These are phyloP conservation scores for Berkeleyomyces rouxiae DNA, from an alignment of 2,329 filamentous ascomycete species.

Conservation along the genomic window DNA sequence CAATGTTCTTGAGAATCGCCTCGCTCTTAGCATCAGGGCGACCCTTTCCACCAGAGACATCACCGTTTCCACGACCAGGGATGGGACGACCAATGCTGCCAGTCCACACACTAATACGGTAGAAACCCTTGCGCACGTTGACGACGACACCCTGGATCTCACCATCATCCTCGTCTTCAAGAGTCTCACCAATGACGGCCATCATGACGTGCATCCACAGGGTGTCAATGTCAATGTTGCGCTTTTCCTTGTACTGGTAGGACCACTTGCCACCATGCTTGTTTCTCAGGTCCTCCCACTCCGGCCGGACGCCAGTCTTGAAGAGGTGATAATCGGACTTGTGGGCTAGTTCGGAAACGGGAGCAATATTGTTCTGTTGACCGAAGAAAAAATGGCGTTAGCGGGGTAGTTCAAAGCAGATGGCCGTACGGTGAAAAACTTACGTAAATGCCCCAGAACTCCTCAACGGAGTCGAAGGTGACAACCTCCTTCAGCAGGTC, in stretches of 20 bases:
- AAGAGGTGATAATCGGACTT: constrained; percentile 99
- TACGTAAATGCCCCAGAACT: constrained; percentile 99
- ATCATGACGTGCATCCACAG: constrained; percentile 97
- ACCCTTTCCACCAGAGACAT: constrained; percentile 60
- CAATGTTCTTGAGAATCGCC: constrained; percentile 70
- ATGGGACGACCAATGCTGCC: constrained; percentile 79
- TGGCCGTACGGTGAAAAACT: constrained; percentile 23
- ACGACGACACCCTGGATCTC: constrained; percentile 99
- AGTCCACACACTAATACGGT: constrained; percentile 94
- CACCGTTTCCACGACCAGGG: constrained; percentile 55
- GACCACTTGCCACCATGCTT: constrained; percentile 99
- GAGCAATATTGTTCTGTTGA: constrained; percentile 90
- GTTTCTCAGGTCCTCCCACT: constrained; percentile 98
- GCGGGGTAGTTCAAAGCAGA: not conserved
- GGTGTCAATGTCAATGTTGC: constrained; percentile 76
- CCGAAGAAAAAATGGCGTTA: not conserved
- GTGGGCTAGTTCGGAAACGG: constrained; percentile 83
- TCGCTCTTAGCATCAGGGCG: constrained; percentile 66
- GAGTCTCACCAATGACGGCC: constrained; percentile 88
- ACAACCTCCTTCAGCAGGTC: constrained; percentile 97
- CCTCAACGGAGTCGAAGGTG: constrained; percentile 94
- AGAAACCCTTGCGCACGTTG: constrained; percentile 97
- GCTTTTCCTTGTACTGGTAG: constrained; percentile 95
- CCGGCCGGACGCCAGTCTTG: constrained; percentile 90
- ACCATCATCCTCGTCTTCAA: constrained; percentile 84